These are phyloP conservation scores for Dendrobium nobile DNA, from an alignment of 106 monocot genomes.

Conservation along the genomic window DNA sequence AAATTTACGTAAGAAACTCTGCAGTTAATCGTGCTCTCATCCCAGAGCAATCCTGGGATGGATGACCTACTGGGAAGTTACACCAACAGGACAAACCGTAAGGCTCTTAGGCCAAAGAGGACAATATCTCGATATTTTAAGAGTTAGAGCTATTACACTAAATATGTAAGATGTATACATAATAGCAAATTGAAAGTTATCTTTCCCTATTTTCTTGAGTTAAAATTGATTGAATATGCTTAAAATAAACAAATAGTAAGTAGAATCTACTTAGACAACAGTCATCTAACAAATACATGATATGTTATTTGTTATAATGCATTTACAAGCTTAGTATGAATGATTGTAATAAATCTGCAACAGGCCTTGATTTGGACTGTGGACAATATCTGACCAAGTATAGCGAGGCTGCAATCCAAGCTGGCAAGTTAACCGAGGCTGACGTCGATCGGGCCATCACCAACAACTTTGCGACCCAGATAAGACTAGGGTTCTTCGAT, in stretches of 20 bases:
- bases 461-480: constrained; percentile 71
- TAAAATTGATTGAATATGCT: not conserved
- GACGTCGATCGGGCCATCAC: constrained; percentile 65
- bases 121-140: too few relatives aligned
- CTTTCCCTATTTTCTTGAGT: not conserved
- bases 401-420: constrained; percentile 45
- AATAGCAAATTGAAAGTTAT: not conserved
- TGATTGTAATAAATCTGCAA: not conserved
- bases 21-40: too few relatives aligned
- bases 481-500: constrained; percentile 91
- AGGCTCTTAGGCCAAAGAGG: too few relatives aligned
- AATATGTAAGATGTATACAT: not conserved
- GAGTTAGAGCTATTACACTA: too few relatives aligned
- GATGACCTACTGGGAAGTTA: too few relatives aligned
- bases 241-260: not conserved
- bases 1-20: too few relatives aligned
- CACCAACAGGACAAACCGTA: too few relatives aligned
- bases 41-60: too few relatives aligned
- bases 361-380: constrained; percentile 91
- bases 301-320: not conserved
- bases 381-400: constrained; percentile 65
- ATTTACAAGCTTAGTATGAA: not conserved
- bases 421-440: constrained; percentile 46
- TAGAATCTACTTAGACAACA: not conserved
- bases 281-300: not conserved